Percentiles rank a stretch among this genome's conserved stretches.
These are phyloP conservation scores for Dictyophora rubrovolvata DNA, from an alignment of 768 basidiomycete species.

Conservation along the genomic window DNA sequence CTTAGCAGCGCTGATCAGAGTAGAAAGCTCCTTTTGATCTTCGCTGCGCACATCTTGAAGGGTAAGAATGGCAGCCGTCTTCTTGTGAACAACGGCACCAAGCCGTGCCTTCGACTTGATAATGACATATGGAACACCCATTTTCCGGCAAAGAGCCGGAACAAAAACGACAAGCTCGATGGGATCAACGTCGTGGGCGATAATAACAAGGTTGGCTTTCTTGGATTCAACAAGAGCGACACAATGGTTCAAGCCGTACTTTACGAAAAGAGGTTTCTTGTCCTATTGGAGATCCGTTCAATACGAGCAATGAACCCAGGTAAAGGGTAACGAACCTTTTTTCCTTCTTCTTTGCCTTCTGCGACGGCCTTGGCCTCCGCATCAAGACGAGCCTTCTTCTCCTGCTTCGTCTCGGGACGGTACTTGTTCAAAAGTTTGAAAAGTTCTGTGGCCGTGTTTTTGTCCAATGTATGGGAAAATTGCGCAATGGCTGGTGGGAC, in stretches of 20 bases:
- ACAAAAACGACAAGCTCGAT: conserved; percentile 99
- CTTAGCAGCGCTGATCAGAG: conserved; percentile 86
- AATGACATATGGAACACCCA: conserved; percentile 98
- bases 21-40: conserved; percentile 88
- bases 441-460: conserved; percentile 96
- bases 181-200: conserved; percentile 97
- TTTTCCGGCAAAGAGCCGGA: conserved; percentile 97
- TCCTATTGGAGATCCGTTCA: conserved; percentile 34
- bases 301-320: not conserved
- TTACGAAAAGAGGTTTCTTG: conserved; percentile 93
- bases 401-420: conserved; percentile 86
- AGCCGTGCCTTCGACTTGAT: conserved; percentile 98
- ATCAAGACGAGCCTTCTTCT: conserved; percentile 91
- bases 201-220: conserved; percentile 92
- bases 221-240: conserved; percentile 95
- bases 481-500: conserved; percentile 97
- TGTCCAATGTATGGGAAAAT: conserved; percentile 96
- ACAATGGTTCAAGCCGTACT: conserved; percentile 95
- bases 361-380: conserved; percentile 68
- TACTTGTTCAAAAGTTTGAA: conserved; percentile 99
- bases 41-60: conserved; percentile 93
- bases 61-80: conserved; percentile 86
- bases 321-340: conserved; percentile 25
- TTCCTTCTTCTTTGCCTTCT: conserved; percentile 52
- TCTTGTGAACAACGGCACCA: conserved; percentile 97